Conservation (phyloP, 805 yeast species). For the Spathaspora hagerdaliae region DNA sequence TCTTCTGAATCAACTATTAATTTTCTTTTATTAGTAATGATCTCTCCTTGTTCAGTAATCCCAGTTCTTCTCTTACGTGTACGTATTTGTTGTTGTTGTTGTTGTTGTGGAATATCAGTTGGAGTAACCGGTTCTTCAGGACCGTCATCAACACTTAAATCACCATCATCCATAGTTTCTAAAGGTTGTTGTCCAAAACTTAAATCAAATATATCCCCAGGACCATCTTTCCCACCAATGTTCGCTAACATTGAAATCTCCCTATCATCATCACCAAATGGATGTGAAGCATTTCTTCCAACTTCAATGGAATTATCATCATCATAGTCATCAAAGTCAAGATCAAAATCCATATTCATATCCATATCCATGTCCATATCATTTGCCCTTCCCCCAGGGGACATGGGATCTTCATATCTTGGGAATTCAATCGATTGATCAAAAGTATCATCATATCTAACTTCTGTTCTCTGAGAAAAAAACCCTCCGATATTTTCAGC, state of each 20-base stretch:
- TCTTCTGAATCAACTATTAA: constrained; percentile 42
- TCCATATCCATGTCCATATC: constrained; percentile 37
- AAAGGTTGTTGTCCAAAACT: constrained; percentile 41
- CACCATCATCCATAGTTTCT: constrained; percentile 26
- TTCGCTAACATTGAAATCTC: constrained; percentile 19
- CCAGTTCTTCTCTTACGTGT: constrained; percentile 25
- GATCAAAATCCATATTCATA: constrained; percentile 50
- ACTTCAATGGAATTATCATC: constrained; percentile 47
- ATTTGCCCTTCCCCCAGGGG: constrained; percentile 5
- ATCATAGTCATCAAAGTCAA: constrained; percentile 17
- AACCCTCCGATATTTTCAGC: constrained; percentile 9
- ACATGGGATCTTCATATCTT: constrained; percentile 29
- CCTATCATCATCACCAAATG: constrained; percentile 12
- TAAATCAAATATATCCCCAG: constrained; percentile 21
- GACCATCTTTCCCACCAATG: constrained; percentile 7
- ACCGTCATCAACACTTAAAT: constrained; percentile 4
- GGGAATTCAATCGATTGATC: constrained; percentile 68
- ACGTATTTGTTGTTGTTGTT: neutral
- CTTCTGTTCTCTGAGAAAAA: constrained; percentile 19
- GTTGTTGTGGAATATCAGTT: constrained; percentile 3
- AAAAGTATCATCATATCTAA: constrained; percentile 21
- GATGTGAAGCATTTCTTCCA: constrained; percentile 40
- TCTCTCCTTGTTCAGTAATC: constrained; percentile 37
- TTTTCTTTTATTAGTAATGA: constrained; percentile 45
- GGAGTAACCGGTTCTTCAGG: constrained; percentile 9